A percentile compares a stretch with the other conserved stretches of the same genome.
These are phyloP conservation scores for Exophiala alcalophila DNA, from an alignment of 2,329 filamentous ascomycete genomes.

Conservation along the genomic window DNA sequence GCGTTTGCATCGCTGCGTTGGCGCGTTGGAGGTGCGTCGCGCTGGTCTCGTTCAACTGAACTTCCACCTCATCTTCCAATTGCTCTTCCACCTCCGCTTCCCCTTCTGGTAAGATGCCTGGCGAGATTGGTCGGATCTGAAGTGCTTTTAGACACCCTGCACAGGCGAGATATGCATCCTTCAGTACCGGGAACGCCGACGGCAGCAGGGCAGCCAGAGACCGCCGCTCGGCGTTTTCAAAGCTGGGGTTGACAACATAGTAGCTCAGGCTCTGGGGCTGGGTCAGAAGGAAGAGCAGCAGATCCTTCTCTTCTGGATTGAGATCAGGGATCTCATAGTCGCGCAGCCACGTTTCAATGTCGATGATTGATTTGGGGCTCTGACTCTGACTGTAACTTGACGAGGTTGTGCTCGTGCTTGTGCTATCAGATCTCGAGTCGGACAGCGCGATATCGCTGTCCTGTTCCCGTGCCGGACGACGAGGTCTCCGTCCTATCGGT, in stretches of 20 bases:
- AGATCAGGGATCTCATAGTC: constrained; percentile 9
- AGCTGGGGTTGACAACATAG: constrained; percentile 13
- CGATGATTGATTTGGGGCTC: no score
- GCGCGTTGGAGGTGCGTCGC: constrained; percentile 13
- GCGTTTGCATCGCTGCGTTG: constrained; percentile 11
- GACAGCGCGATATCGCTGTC: no score
- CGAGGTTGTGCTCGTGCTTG: not conserved
- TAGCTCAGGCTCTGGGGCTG: constrained; percentile 8
- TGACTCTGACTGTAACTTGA: no score
- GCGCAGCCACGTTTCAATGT: constrained; percentile 12
- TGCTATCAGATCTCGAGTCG: no score
- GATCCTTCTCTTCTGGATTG: constrained; percentile 10
- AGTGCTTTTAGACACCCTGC: constrained; percentile 9
- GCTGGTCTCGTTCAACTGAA: constrained; percentile 5
- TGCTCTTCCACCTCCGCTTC: no score
- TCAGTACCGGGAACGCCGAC: constrained; percentile 14
- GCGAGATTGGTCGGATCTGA: no score
- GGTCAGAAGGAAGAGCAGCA: constrained; percentile 9
- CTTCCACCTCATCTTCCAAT: not conserved
- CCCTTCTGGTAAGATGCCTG: no score
- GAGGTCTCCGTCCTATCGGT: constrained; percentile 10
- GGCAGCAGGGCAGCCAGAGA: constrained; percentile 13
- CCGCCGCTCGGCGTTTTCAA: constrained; percentile 12
- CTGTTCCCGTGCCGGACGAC: no score
- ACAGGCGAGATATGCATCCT: constrained; percentile 18